Conservation (phyloP, 805 yeast species). For the Candida hispaniensis region DNA sequence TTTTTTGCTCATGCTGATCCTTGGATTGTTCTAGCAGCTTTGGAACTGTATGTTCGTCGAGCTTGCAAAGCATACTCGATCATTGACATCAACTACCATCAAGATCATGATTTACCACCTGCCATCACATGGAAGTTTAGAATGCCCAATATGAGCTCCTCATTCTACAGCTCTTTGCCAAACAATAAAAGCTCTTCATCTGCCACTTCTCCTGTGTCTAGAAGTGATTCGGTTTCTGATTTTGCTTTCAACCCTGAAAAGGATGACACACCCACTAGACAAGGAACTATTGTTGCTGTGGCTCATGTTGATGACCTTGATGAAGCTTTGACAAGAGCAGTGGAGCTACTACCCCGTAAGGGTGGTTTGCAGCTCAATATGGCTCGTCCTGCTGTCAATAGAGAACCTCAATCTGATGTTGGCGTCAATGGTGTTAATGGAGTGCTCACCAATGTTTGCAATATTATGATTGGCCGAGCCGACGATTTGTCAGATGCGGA, state of each 20-base stretch:
- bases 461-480: conserved; percentile 60
- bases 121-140: conserved; percentile 82
- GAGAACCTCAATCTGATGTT: conserved; percentile 13
- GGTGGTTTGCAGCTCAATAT: conserved; percentile 31
- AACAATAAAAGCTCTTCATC: conserved; percentile 20
- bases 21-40: conserved; percentile 89
- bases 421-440: conserved; percentile 8
- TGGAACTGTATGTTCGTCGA: conserved; percentile 92
- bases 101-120: conserved; percentile 42
- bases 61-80: conserved; percentile 94
- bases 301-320: conserved; percentile 83
- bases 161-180: conserved; percentile 56
- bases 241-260: conserved; percentile 71
- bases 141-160: conserved; percentile 59
- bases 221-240: conserved; percentile 90
- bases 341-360: conserved; percentile 51
- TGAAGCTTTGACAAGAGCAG: conserved; percentile 63
- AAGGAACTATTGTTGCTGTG: conserved; percentile 75
- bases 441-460: conserved; percentile 66
- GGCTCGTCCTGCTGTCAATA: conserved; percentile 20
- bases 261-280: conserved; percentile 58
- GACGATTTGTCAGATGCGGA: conserved; percentile 68
- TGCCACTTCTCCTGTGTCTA: conserved; percentile 20
- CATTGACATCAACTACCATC: conserved; percentile 56
- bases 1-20: conserved; percentile 76